Conservation (phyloP, 2,329 filamentous ascomycete species). For the Penicillium sp. region DNA sequence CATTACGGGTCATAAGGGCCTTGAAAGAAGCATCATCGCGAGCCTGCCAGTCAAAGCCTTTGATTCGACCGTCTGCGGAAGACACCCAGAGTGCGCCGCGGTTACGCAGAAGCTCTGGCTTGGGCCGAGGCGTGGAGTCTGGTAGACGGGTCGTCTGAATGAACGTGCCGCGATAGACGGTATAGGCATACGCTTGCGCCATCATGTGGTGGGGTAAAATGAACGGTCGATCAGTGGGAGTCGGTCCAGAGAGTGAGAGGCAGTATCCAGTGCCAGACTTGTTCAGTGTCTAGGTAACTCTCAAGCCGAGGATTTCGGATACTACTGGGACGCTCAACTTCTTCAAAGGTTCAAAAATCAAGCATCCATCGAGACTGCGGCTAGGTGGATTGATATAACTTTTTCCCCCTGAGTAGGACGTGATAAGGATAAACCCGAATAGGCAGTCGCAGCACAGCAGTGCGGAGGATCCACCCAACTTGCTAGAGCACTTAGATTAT, state of each 20-base stretch:
- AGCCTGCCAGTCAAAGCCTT: conserved; percentile 41
- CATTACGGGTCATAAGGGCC: conserved; percentile 36
- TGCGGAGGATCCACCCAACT: neutral
- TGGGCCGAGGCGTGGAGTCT: conserved; percentile 24
- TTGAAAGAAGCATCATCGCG: conserved; percentile 30
- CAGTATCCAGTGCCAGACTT: neutral
- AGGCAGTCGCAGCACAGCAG: neutral
- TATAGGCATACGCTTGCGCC: conserved; percentile 26
- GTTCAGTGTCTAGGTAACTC: neutral
- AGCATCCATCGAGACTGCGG: neutral
- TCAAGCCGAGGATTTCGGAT: too few relatives aligned
- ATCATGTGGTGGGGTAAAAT: neutral
- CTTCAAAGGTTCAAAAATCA: neutral
- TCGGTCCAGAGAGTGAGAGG: neutral
- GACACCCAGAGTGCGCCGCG: conserved; percentile 51
- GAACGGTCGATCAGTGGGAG: neutral
- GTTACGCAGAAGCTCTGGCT: conserved; percentile 57
- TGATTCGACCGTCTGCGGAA: conserved; percentile 37
- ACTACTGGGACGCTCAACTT: neutral
- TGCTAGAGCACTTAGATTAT: conserved; percentile 7
- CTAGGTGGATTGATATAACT: neutral
- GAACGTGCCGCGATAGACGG: conserved; percentile 65
- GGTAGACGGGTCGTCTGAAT: conserved; percentile 55
- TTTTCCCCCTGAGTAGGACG: neutral
- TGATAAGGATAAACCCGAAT: neutral